Conservation (phyloP, 176 grass and related monocot genomes). For the Triticum dicoccoides region DNA sequence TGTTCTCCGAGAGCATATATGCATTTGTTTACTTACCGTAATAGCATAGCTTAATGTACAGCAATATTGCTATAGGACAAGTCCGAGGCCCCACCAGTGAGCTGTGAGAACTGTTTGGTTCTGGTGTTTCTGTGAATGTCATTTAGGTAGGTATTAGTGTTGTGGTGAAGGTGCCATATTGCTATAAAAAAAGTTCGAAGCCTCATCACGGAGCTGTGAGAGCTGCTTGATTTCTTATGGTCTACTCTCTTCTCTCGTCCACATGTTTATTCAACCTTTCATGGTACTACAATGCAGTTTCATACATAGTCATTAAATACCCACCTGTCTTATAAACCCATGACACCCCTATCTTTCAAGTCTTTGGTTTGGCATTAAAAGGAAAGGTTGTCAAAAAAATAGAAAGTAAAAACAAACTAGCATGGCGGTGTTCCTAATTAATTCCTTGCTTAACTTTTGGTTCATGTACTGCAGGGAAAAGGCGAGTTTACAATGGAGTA, state of each 20-base stretch:
- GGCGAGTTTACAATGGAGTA: constrained; percentile 99
- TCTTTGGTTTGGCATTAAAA: not conserved
- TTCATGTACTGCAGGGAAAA: constrained; percentile 59
- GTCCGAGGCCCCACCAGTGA: not conserved
- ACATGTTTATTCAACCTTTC: too few relatives aligned
- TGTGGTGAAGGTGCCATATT: not conserved
- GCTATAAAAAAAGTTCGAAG: not conserved
- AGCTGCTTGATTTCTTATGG: too few relatives aligned
- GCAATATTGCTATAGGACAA: not conserved
- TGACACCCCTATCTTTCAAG: not conserved
- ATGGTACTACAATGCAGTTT: too few relatives aligned
- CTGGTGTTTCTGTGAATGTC: not conserved
- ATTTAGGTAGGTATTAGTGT: not conserved
- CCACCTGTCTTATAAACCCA: not conserved
- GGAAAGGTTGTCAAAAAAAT: not conserved
- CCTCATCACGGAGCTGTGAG: too few relatives aligned
- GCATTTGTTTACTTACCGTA: too few relatives aligned
- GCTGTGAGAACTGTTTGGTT: not conserved
- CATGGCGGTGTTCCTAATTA: not conserved
- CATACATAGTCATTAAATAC: not conserved
- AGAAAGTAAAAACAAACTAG: not conserved
- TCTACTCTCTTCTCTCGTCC: too few relatives aligned
- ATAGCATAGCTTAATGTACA: not conserved
- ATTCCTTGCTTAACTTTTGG: not conserved
- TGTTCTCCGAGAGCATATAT: not conserved